Percentiles rank a stretch among this genome's conserved stretches.
Evolutionary conservation across 495 filamentous ascomycete species (phyloP).

Genomic region (Venustampulla echinocandica): DNA sequence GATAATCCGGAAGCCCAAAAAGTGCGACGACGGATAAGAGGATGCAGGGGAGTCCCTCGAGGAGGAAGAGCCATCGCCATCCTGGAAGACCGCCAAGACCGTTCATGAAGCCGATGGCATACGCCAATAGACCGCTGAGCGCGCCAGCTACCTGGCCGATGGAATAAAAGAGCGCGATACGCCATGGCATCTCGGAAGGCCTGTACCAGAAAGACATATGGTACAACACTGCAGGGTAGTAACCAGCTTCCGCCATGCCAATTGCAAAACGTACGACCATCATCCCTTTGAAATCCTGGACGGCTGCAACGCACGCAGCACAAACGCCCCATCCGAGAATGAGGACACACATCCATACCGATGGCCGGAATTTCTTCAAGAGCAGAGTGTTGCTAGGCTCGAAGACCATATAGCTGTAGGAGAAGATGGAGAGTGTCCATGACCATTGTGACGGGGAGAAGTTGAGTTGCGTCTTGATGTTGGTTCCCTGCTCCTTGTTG

Average conservation of each 20-base stretch:
- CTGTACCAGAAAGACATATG: slow-evolving; percentile 55
- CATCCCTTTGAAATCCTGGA: slow-evolving; percentile 56
- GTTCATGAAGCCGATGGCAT: slow-evolving; percentile 45
- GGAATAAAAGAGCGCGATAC: slow-evolving; percentile 53
- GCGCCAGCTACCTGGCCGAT: slow-evolving; percentile 45
- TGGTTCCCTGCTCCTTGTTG: slow-evolving; percentile 35
- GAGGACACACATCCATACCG: slow-evolving; percentile 36
- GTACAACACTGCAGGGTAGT: slow-evolving; percentile 60
- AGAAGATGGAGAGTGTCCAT: slow-evolving; percentile 37
- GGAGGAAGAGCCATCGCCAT: slow-evolving; percentile 35
- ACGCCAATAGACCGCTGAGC: slow-evolving; percentile 41
- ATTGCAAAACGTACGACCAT: slow-evolving; percentile 59
- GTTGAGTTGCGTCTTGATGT: slow-evolving; percentile 36
- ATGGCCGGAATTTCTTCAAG: slow-evolving; percentile 25
- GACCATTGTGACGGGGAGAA: slow-evolving; percentile 32
- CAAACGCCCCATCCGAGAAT: slow-evolving; percentile 32
- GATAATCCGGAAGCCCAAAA: slow-evolving; percentile 31
- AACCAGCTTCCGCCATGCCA: slow-evolving; percentile 64
- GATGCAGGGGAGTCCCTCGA: slow-evolving; percentile 37
- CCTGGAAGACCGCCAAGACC: slow-evolving; percentile 38
- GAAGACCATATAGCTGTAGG: slow-evolving; percentile 31
- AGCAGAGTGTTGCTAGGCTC: slow-evolving; percentile 33
- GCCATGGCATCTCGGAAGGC: slow-evolving; percentile 60
- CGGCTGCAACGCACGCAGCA: slow-evolving; percentile 18
- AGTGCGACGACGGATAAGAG: slow-evolving; percentile 28